Evolutionary conservation across 2,329 filamentous ascomycete genomes (phyloP).

Genomic region (Calycina herbarum): DNA sequence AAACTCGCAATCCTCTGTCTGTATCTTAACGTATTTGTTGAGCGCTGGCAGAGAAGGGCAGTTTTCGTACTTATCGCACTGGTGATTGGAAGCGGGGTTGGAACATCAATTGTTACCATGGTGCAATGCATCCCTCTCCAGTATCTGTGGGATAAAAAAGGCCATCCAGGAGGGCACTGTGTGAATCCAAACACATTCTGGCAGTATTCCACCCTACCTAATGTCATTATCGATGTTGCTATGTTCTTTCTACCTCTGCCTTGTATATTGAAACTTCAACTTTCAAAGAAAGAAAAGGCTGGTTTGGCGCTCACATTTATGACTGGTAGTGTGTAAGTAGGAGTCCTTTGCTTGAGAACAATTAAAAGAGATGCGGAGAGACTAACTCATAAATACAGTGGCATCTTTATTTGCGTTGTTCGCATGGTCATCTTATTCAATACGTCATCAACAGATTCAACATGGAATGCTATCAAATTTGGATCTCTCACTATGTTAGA

Average conservation of each 20-base stretch:
- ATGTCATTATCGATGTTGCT: constrained; percentile 5
- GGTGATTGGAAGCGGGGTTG: background rate
- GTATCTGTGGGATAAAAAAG: constrained; percentile 9
- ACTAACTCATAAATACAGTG: background rate
- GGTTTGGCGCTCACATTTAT: constrained; percentile 5
- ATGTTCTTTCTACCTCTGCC: constrained; percentile 6
- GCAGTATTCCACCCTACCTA: constrained; percentile 4
- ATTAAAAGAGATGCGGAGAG: background rate
- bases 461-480: constrained; percentile 7
- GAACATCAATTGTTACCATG: background rate
- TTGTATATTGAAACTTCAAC: constrained; percentile 1
- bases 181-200: constrained; percentile 6
- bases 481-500: constrained; percentile 9
- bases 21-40: constrained; percentile 8
- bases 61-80: background rate
- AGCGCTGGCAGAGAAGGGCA: constrained; percentile 4
- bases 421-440: constrained; percentile 2
- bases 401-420: background rate
- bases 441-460: background rate
- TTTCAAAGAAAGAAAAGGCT: constrained; percentile 1
- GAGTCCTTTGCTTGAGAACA: background rate
- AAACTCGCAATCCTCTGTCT: constrained; percentile 8
- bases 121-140: constrained; percentile 5
- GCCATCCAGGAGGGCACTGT: constrained; percentile 6
- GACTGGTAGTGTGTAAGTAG: constrained; percentile 10